Evolutionary conservation across 164 flowering plant species (phyloP).

Genomic region (Nelumbo lutea): DNA sequence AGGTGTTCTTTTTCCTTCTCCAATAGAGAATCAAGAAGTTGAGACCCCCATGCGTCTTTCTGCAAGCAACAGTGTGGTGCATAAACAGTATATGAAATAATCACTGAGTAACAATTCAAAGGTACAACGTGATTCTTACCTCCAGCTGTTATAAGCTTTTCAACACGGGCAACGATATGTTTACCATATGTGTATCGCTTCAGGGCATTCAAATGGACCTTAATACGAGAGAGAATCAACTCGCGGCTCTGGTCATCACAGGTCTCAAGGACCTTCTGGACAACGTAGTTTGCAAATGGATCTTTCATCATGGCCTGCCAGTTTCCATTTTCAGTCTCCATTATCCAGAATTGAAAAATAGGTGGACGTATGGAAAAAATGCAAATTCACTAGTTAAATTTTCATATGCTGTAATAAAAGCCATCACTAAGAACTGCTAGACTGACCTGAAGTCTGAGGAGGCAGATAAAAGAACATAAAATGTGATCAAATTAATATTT

Average conservation of each 20-base stretch:
- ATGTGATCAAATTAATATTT: too few relatives aligned
- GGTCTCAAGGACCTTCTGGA: slow-evolving; percentile 81
- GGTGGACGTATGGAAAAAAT: too few relatives aligned
- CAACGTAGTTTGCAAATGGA: slow-evolving; percentile 88
- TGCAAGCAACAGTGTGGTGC: slow-evolving; percentile 20
- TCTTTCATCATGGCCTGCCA: slow-evolving; percentile 95
- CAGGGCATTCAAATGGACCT: slow-evolving; percentile 67
- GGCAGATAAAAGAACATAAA: too few relatives aligned
- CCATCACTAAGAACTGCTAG: too few relatives aligned
- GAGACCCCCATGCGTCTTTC: slow-evolving; percentile 49
- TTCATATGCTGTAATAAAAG: too few relatives aligned
- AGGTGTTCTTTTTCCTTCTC: background rate
- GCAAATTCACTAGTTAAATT: too few relatives aligned
- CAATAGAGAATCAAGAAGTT: slow-evolving; percentile 18
- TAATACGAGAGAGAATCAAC: slow-evolving; percentile 69
- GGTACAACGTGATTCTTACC: slow-evolving; percentile 33
- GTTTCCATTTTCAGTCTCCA: slow-evolving; percentile 4
- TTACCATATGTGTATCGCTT: slow-evolving; percentile 83
- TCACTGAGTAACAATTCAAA: background rate
- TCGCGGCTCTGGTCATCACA: slow-evolving; percentile 71
- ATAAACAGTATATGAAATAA: background rate
- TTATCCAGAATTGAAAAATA: background rate
- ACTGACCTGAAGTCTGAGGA: too few relatives aligned
- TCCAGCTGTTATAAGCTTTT: slow-evolving; percentile 77
- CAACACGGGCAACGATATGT: slow-evolving; percentile 89